Evolutionary conservation across 2,329 filamentous ascomycete species (phyloP).

Genomic region (Ophiostoma fasciatum): DNA sequence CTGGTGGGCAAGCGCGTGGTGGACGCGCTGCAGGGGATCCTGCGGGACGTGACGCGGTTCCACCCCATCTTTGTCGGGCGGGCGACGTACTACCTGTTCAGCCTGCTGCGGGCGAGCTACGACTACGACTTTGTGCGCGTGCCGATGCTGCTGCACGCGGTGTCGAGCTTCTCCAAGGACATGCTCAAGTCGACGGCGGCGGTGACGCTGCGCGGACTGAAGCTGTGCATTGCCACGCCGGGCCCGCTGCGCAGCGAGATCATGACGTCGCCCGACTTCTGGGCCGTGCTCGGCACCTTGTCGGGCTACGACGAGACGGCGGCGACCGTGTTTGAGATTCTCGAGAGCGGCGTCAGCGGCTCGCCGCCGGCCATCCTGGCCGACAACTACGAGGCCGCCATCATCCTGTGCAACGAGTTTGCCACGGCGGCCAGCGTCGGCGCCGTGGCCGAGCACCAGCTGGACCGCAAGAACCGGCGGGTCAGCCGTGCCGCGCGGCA

Average conservation of each 20-base stretch:
- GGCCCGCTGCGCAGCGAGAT: constrained; percentile 76
- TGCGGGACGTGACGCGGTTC: constrained; percentile 63
- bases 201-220: constrained; percentile 64
- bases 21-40: constrained; percentile 62
- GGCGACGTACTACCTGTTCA: constrained; percentile 74
- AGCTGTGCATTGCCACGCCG: constrained; percentile 63
- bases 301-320: constrained; percentile 56
- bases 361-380: constrained; percentile 74
- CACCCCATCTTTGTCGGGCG: constrained; percentile 76
- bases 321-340: constrained; percentile 69
- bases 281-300: constrained; percentile 72
- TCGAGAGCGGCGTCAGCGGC: constrained; percentile 61
- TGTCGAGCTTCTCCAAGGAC: constrained; percentile 73
- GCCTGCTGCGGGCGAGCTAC: constrained; percentile 69
- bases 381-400: constrained; percentile 86
- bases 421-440: constrained; percentile 67
- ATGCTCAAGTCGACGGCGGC: constrained; percentile 61
- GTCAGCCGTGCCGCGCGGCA: constrained; percentile 29
- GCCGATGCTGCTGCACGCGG: constrained; percentile 78
- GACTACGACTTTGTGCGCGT: constrained; percentile 85
- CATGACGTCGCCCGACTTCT: constrained; percentile 93
- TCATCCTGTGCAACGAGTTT: constrained; percentile 77
- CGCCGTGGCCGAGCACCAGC: constrained; percentile 52
- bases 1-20: constrained; percentile 66
- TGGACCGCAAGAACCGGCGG: constrained; percentile 31